Evolutionary conservation across 2,329 filamentous ascomycete genomes (phyloP).

Genomic region (Penicillium sclerotigenum): DNA sequence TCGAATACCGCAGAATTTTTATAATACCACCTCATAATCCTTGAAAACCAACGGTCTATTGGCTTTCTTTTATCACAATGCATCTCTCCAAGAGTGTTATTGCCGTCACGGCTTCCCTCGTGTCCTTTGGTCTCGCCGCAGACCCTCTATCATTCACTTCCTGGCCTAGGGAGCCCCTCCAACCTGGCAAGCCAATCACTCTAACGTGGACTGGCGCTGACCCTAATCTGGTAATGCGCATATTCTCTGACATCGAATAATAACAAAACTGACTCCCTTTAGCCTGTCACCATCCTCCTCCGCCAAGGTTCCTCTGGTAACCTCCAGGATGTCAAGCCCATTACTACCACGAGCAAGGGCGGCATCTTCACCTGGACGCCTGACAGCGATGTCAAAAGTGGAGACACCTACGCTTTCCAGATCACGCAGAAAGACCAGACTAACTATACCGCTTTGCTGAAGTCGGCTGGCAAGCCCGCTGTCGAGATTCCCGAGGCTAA

Average conservation of each 20-base stretch:
- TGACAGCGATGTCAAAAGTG: constrained; percentile 41
- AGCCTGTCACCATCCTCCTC: constrained; percentile 56
- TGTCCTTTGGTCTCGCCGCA: constrained; percentile 48
- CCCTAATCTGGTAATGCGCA: constrained; percentile 31
- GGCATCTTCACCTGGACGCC: constrained; percentile 54
- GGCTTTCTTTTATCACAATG: constrained; percentile 41
- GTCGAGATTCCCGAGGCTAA: constrained; percentile 6
- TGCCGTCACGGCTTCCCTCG: constrained; percentile 42
- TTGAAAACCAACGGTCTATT: constrained; percentile 9
- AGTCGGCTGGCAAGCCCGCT: constrained; percentile 35
- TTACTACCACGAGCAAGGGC: constrained; percentile 47
- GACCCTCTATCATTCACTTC: constrained; percentile 50
- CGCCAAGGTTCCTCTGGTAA: constrained; percentile 51
- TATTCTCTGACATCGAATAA: neutral
- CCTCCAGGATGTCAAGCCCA: constrained; percentile 49
- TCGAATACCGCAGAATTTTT: neutral
- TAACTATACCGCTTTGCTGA: constrained; percentile 58
- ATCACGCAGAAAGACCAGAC: constrained; percentile 51
- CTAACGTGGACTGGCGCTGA: constrained; percentile 49
- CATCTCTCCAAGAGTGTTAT: constrained; percentile 50
- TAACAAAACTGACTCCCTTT: constrained; percentile 14
- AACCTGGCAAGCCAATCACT: constrained; percentile 49
- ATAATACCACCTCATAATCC: constrained; percentile 8
- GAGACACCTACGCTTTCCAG: constrained; percentile 56
- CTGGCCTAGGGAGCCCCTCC: constrained; percentile 45